A percentile compares a stretch with the other conserved stretches of the same genome.
phyloP scores from a whole-genome alignment of 2,329 filamentous ascomycete genomes.

The Colletotrichum costaricense region DNA sequence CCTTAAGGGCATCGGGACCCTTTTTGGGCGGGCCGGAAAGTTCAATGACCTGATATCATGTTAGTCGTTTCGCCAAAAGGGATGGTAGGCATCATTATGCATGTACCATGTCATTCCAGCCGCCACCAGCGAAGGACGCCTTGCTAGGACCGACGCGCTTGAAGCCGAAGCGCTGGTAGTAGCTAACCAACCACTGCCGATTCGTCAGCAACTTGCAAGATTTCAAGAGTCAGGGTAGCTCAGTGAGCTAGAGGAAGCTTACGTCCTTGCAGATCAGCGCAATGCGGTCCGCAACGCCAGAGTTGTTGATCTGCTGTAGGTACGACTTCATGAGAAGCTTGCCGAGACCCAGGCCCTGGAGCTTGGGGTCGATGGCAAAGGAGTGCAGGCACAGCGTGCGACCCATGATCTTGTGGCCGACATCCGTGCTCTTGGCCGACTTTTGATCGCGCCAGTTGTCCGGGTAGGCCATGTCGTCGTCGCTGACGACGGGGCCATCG shows the following conservation, averaged over 20 bases:
- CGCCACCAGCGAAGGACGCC: slow-evolving; percentile 80
- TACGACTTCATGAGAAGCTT: slow-evolving; percentile 80
- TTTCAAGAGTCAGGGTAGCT: background rate
- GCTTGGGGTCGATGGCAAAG: slow-evolving; percentile 80
- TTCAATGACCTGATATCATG: slow-evolving; percentile 38
- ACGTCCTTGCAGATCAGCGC: slow-evolving; percentile 82
- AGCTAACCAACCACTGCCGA: slow-evolving; percentile 71
- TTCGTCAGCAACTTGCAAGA: background rate
- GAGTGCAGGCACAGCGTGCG: slow-evolving; percentile 85
- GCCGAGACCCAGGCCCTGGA: slow-evolving; percentile 80
- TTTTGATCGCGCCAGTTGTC: slow-evolving; percentile 70
- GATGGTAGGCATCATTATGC: slow-evolving; percentile 8
- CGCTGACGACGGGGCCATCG: slow-evolving; percentile 71
- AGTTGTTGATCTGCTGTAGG: slow-evolving; percentile 78
- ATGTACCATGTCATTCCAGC: slow-evolving; percentile 83
- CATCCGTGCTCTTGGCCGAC: slow-evolving; percentile 41
- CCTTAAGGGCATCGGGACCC: slow-evolving; percentile 12
- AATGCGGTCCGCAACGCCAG: slow-evolving; percentile 77
- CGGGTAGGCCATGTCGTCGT: slow-evolving; percentile 81
- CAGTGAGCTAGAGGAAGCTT: slow-evolving; percentile 40
- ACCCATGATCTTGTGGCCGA: slow-evolving; percentile 80
- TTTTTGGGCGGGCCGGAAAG: slow-evolving; percentile 38
- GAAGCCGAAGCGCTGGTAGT: slow-evolving; percentile 84
- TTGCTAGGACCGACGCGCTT: slow-evolving; percentile 74
- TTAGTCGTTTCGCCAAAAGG: slow-evolving; percentile 7